These are phyloP conservation scores for Mortierella sp. DNA, from an alignment of 371 early-diverging fungal species.

Conservation along the genomic window DNA sequence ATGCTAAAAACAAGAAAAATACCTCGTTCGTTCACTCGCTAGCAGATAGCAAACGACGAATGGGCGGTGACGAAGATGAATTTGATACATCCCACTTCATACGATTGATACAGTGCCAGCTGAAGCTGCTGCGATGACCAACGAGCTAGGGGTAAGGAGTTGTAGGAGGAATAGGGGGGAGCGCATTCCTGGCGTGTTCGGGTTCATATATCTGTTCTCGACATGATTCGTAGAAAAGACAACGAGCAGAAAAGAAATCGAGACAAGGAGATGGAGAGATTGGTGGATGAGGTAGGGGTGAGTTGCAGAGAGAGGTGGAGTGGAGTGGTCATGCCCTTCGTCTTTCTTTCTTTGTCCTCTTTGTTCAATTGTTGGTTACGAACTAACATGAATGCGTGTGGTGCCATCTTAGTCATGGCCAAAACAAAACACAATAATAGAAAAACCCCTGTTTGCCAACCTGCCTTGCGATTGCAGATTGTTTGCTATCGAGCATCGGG, in stretches of 20 bases:
- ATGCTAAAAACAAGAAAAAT: conserved; percentile 4
- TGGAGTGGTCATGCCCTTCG: background rate
- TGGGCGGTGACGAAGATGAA: background rate
- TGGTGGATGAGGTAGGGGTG: background rate
- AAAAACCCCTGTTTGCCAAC: too few species aligned
- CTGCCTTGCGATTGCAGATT: background rate
- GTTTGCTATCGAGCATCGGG: too few species aligned
- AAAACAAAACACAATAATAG: too few species aligned
- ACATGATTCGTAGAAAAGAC: conserved; percentile 4
- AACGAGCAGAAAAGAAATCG: background rate
- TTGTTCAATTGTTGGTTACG: background rate
- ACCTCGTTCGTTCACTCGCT: background rate
- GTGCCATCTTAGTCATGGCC: too few species aligned
- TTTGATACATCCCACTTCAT: background rate
- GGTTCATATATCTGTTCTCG: background rate
- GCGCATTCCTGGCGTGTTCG: background rate
- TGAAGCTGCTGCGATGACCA: too few species aligned
- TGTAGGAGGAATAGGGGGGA: background rate
- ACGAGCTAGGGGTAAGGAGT: too few species aligned
- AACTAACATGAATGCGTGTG: background rate
- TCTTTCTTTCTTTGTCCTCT: background rate
- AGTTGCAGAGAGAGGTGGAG: background rate
- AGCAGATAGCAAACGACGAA: background rate
- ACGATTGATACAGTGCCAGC: background rate
- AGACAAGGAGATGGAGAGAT: background rate